phyloP scores from a whole-genome alignment of 106 monocot genomes.

The Allium cepa region DNA sequence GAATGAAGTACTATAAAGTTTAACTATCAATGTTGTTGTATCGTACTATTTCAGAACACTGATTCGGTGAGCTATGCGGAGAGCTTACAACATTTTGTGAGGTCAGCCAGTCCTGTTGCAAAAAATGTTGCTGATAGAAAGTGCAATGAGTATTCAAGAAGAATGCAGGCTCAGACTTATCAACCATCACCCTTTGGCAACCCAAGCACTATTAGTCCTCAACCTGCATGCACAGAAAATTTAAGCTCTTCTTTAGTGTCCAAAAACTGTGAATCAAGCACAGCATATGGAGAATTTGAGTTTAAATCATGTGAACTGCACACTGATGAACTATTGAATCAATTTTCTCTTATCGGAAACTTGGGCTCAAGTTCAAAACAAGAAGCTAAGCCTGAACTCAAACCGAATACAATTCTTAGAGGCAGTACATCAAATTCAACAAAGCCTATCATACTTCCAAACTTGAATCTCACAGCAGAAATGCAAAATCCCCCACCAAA shows the following conservation, averaged over 20 bases:
- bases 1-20: not conserved
- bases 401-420: not conserved
- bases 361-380: slow-evolving; percentile 4
- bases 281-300: not conserved
- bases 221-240: not conserved
- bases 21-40: not conserved
- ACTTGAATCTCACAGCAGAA: not conserved
- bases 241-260: not conserved
- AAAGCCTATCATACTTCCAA: not conserved
- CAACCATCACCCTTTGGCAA: not conserved
- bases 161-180: slow-evolving; percentile 3
- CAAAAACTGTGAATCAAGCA: not conserved
- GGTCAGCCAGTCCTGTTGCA: slow-evolving; percentile 28
- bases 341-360: slow-evolving; percentile 13
- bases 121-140: slow-evolving; percentile 21
- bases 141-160: slow-evolving; percentile 10
- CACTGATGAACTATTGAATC: slow-evolving; percentile 10
- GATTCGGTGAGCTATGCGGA: slow-evolving; percentile 21
- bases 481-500: not conserved
- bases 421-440: not conserved
- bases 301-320: slow-evolving; percentile 3
- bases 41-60: slow-evolving; percentile 20
- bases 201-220: not conserved
- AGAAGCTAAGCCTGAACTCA: not conserved
- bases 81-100: slow-evolving; percentile 29